These are phyloP conservation scores for Citeromyces hawaiiensis DNA, from an alignment of 1,139 yeast species.

Conservation along the genomic window DNA sequence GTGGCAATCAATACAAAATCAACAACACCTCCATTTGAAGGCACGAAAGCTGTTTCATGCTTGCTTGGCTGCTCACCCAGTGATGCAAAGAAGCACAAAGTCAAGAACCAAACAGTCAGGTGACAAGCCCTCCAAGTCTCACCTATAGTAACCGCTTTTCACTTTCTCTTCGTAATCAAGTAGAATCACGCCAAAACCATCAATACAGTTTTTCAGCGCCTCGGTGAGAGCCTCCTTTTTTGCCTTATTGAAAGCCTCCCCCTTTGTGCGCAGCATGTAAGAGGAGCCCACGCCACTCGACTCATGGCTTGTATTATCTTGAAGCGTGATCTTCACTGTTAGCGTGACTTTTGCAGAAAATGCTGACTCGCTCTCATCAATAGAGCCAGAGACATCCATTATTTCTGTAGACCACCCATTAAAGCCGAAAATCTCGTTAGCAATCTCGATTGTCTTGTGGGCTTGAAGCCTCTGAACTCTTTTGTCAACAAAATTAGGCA, in stretches of 20 bases:
- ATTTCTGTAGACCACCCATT: slow-evolving; percentile 54
- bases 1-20: no score
- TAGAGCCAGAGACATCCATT: slow-evolving; percentile 9
- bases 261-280: slow-evolving; percentile 19
- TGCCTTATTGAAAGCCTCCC: slow-evolving; percentile 25
- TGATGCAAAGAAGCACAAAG: no score
- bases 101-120: no score
- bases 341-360: slow-evolving; percentile 11
- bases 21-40: no score
- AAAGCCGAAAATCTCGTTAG: slow-evolving; percentile 54
- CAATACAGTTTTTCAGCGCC: slow-evolving; percentile 25
- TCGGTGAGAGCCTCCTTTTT: slow-evolving; percentile 41
- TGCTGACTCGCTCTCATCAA: slow-evolving; percentile 6
- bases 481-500: slow-evolving; percentile 4
- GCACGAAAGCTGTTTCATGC: no score
- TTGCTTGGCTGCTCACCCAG: no score
- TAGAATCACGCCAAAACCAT: slow-evolving; percentile 14
- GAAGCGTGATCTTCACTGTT: slow-evolving; percentile 24
- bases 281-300: slow-evolving; percentile 29
- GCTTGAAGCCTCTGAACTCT: slow-evolving; percentile 8
- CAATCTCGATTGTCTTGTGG: slow-evolving; percentile 28
- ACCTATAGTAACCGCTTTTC: slow-evolving; percentile 1
- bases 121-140: no score
- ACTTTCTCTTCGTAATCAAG: slow-evolving; percentile 16
- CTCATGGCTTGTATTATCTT: slow-evolving; percentile 33